Base-by-base conservation (phyloP, 2,329 filamentous ascomycete species). In the Penicillium rolfsii region DNA sequence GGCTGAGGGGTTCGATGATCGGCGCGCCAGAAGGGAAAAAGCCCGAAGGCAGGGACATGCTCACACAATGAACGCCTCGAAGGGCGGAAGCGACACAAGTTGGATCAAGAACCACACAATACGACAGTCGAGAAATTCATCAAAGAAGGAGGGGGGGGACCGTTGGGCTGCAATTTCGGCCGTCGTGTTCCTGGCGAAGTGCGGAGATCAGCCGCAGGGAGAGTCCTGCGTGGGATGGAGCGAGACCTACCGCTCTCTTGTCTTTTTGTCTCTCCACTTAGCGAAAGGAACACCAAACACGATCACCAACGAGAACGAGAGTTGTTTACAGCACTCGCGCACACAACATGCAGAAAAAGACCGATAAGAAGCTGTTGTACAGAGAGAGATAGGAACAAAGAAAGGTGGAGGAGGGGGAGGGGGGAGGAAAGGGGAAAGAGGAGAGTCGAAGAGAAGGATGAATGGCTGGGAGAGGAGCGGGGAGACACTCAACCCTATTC, bases 41-140 rank as follows among this genome's bases (percentile, higher is more conserved):
- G 16, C 48, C 24, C 48, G 16, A 14, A 35, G 48, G n/a, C n/a
- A 50, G 48, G 48, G 55, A 33, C 58, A 61, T 57, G 74, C 73
- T 73, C 69, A 74, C 73, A 74, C 73, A 73, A 75, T 73, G 73
- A 76, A 75, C 72, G 73, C 71, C 73, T 73, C 72, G 71, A 71
- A 60, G 57, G 48, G 57, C 64, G 63, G 65, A 46, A 16, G 45
- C 19, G 61, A 33, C 40, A 48, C 53, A 16, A 48, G 33, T 33
- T 36, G 30, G n/a, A 56, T 56, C 53, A 38, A 48, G 53, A 56
- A 36, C 30, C 53, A 33, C 52, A 54, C 40, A 45, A 35, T 35
- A 6, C 30, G 28, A 35, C 53, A 24, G 50, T 38, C 50, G 50
- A 43, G 56, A 41, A 35, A 46, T 46, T 56, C 53, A 53, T 53